Base-by-base conservation (phyloP, 2,329 filamentous ascomycete species). In the Ophiostoma montium region DNA sequence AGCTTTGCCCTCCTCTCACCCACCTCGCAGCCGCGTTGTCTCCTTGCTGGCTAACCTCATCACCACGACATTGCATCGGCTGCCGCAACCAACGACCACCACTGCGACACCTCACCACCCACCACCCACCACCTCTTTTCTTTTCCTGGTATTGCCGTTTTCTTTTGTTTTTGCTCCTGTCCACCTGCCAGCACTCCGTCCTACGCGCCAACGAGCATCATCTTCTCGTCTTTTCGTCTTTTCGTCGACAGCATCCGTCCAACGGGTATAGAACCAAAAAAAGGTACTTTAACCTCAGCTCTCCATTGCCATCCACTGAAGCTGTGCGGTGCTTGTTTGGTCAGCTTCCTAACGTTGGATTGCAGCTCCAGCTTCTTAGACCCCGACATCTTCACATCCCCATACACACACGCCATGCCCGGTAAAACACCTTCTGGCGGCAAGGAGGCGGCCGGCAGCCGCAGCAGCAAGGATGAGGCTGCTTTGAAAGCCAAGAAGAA, bases 391-490 rank as follows among this genome's bases (percentile, higher is more conserved):
- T 19, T 11, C 10, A n/a, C 2, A 45, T 30, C 32, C 27, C 16
- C 31, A 49, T 35, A 50, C 39, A n/a, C 30, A 46, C 44, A 41
- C 60, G 65, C 62, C 57, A 86, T 86, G 81, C 80, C 80, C 58
- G 76, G 82, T 65, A 83, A 85, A 66, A 82, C 82, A 61, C 80
- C 81, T 61, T 79, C 82, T 67, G 76, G 74, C 69, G 79, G 80
- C 63, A 81, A 82, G 54, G 76, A 84, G 66, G 76, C 80, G 54
- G 76, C 79, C 58, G 75, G 78, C 58, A 67, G 62, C 70, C 76
- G 70, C 64, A 72, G 76, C 56, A 76, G 76, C 54, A 76, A 83
- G 58, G 72, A 74, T 63, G 58, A 61, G 63, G 62, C 64, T 18
- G 67, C 69, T 60, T 67, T 73, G 59, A 84, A 84, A 69, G 67